These are phyloP conservation scores for Pyrenula aspistea DNA, from an alignment of 495 filamentous ascomycete species.

Conservation along the genomic window DNA sequence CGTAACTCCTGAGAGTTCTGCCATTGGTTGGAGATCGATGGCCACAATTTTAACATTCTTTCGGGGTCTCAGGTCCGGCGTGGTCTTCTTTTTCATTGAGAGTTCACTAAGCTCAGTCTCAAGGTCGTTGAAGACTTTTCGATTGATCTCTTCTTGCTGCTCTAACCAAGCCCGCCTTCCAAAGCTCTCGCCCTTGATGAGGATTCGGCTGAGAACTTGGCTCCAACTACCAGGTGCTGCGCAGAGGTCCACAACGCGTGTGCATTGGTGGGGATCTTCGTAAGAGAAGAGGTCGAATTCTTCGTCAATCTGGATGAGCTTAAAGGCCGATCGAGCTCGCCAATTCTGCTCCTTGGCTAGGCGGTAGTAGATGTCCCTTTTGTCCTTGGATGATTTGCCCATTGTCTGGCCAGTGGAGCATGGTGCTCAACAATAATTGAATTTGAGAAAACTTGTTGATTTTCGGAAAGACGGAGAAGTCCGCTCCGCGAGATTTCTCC, in stretches of 20 bases:
- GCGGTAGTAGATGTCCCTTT: conserved; percentile 94
- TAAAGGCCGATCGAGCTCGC: conserved; percentile 93
- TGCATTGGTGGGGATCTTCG: conserved; percentile 48
- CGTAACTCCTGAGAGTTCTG: conserved; percentile 79
- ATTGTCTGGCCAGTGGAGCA: too few species aligned
- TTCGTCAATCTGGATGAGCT: conserved; percentile 90
- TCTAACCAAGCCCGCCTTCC: conserved; percentile 76
- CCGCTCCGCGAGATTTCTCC: too few species aligned
- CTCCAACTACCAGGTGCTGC: conserved; percentile 95
- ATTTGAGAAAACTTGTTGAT: too few species aligned
- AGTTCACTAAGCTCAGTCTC: not conserved
- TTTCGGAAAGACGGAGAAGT: too few species aligned
- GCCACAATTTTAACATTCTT: conserved; percentile 85
- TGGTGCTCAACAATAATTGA: too few species aligned
- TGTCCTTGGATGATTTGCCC: conserved; percentile 98
- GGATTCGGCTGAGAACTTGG: conserved; percentile 81
- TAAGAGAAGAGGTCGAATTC: conserved; percentile 85
- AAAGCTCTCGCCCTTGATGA: conserved; percentile 87
- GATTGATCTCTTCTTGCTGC: conserved; percentile 42
- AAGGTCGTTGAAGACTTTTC: conserved; percentile 16
- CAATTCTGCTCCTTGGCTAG: conserved; percentile 98
- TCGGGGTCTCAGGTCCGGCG: conserved; percentile 35
- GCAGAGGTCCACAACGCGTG: conserved; percentile 91
- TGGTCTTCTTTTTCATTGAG: not conserved
- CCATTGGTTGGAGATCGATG: conserved; percentile 93